A percentile compares a stretch with the other conserved stretches of the same genome.
Conservation (phyloP, 2,329 filamentous ascomycete species). For the Fragosphaeria purpurea region DNA sequence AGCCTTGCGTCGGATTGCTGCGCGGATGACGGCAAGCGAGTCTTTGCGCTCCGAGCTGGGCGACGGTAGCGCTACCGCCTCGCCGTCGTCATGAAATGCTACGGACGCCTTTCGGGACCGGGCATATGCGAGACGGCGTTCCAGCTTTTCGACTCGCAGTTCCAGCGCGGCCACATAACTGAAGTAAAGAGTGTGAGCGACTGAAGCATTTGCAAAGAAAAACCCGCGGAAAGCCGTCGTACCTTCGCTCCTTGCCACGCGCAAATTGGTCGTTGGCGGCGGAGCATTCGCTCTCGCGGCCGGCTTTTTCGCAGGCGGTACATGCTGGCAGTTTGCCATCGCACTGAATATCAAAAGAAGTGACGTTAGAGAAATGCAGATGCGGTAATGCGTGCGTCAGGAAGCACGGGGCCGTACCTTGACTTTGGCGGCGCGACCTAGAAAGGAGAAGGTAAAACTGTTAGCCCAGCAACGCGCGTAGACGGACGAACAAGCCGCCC, state of each 20-base stretch:
- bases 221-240: constrained; percentile 12
- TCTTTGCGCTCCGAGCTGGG: constrained; percentile 46
- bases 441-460: neutral
- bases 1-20: constrained; percentile 54
- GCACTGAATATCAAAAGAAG: constrained; percentile 42
- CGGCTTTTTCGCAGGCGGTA: constrained; percentile 87
- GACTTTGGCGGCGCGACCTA: constrained; percentile 79
- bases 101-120: constrained; percentile 62
- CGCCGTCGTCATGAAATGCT: constrained; percentile 55
- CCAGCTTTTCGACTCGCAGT: constrained; percentile 76
- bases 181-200: neutral
- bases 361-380: neutral
- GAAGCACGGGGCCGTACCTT: constrained; percentile 43
- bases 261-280: constrained; percentile 95
- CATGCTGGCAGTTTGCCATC: constrained; percentile 94
- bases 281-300: constrained; percentile 77
- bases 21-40: constrained; percentile 51
- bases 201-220: no score
- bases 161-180: constrained; percentile 94
- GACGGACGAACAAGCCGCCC: neutral
- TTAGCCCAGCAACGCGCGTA: neutral
- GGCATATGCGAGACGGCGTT: constrained; percentile 64
- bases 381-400: neutral
- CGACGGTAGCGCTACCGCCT: constrained; percentile 20
- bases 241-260: constrained; percentile 86